phyloP scores from a whole-genome alignment of 2,329 filamentous ascomycete species.

The Penicillium hesseltinei region DNA sequence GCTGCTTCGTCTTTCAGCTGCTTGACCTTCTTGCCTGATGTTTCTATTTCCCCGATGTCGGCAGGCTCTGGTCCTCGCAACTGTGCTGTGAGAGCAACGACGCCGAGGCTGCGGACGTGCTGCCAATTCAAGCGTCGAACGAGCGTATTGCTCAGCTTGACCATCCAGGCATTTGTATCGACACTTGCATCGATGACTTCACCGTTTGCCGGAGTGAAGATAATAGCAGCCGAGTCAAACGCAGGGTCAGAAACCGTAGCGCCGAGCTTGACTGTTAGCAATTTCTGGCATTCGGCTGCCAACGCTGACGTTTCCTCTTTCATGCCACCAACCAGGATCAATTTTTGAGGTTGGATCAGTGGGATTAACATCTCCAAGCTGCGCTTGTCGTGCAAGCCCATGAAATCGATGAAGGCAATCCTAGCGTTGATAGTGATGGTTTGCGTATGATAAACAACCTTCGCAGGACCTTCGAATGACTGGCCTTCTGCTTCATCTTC shows the following conservation, averaged over 20 bases:
- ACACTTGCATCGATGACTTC: constrained; percentile 82
- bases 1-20: constrained; percentile 48
- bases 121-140: constrained; percentile 92
- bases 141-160: constrained; percentile 81
- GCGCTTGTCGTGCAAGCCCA: constrained; percentile 87
- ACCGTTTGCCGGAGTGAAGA: constrained; percentile 79
- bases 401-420: constrained; percentile 87
- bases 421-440: constrained; percentile 68
- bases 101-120: constrained; percentile 81
- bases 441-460: constrained; percentile 65
- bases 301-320: constrained; percentile 74
- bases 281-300: constrained; percentile 74
- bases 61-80: constrained; percentile 52
- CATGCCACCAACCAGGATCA: constrained; percentile 85
- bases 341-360: constrained; percentile 86
- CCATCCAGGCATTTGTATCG: constrained; percentile 95
- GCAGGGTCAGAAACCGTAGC: constrained; percentile 37
- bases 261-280: constrained; percentile 51
- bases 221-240: constrained; percentile 57
- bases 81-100: constrained; percentile 85
- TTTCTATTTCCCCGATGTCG: constrained; percentile 34
- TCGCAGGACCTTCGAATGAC: constrained; percentile 66
- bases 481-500: constrained; percentile 54
- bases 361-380: constrained; percentile 94
- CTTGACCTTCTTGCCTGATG: constrained; percentile 53